A percentile compares a stretch with the other conserved stretches of the same genome.
phyloP scores from a whole-genome alignment of 1,284 basidiomycete genomes.

The Marasmius tenuissimus region DNA sequence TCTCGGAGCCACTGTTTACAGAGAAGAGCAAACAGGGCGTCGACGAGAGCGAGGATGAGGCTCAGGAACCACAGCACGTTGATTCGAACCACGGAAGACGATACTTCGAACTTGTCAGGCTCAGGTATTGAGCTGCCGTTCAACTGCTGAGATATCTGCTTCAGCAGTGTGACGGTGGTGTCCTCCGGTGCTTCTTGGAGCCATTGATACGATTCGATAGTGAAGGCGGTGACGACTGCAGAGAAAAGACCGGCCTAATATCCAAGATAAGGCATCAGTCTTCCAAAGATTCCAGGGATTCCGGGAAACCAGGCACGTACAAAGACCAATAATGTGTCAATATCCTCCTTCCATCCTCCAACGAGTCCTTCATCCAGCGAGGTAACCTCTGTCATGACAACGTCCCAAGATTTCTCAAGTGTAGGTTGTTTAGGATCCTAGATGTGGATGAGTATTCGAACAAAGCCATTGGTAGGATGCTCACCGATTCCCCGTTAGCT shows the following conservation, averaged over 20 bases:
- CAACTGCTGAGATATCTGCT: not conserved
- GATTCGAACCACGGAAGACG: not conserved
- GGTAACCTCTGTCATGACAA: no score
- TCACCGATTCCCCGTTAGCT: no score
- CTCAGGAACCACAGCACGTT: constrained; percentile 9
- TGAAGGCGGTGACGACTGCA: constrained; percentile 3
- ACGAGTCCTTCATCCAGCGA: no score
- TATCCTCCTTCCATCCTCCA: no score
- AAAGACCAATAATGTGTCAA: not conserved
- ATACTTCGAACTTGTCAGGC: no score
- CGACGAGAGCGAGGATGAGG: constrained; percentile 2
- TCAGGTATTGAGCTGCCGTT: not conserved
- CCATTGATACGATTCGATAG: constrained; percentile 4
- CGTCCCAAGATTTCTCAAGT: no score
- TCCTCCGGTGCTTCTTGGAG: not conserved
- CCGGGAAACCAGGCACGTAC: not conserved
- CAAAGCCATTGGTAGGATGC: no score
- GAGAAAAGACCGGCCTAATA: constrained; percentile 1
- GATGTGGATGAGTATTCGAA: no score
- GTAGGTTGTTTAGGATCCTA: no score
- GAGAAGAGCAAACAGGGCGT: constrained; percentile 4
- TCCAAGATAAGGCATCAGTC: not conserved
- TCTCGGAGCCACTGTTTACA: constrained; percentile 13
- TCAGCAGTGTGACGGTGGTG: not conserved
- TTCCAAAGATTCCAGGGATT: no score